Evolutionary conservation across 257 asterid genomes (phyloP).

Genomic region (Ilex aquifolium): DNA sequence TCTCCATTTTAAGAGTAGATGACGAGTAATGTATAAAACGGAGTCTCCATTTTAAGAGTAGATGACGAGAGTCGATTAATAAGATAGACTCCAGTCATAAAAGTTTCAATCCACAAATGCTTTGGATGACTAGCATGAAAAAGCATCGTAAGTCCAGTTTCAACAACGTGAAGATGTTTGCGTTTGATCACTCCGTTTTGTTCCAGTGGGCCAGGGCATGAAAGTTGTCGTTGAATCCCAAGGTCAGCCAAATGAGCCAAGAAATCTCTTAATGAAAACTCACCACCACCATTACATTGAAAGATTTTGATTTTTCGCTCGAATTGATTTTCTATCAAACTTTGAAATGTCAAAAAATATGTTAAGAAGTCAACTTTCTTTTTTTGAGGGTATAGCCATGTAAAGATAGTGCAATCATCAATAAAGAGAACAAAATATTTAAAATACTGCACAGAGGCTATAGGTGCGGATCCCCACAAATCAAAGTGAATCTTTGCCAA

Average conservation of each 20-base stretch:
- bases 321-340: neutral
- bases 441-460: neutral
- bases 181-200: neutral
- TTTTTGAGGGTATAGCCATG: neutral
- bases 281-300: neutral
- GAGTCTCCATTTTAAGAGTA: neutral
- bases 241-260: neutral
- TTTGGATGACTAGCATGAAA: neutral
- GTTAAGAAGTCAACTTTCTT: neutral
- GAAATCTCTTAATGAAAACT: no score
- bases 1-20: neutral
- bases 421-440: no score
- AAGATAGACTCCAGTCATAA: neutral
- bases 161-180: neutral
- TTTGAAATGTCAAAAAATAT: neutral
- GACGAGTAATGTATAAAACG: no score
- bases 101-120: neutral
- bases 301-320: no score
- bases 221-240: neutral
- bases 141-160: neutral
- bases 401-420: neutral
- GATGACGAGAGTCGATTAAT: neutral
- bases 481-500: neutral
- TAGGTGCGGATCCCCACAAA: neutral
- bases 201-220: neutral